Base-by-base conservation (phyloP, 768 basidiomycete species). In the Hygrocybe punicea region DNA sequence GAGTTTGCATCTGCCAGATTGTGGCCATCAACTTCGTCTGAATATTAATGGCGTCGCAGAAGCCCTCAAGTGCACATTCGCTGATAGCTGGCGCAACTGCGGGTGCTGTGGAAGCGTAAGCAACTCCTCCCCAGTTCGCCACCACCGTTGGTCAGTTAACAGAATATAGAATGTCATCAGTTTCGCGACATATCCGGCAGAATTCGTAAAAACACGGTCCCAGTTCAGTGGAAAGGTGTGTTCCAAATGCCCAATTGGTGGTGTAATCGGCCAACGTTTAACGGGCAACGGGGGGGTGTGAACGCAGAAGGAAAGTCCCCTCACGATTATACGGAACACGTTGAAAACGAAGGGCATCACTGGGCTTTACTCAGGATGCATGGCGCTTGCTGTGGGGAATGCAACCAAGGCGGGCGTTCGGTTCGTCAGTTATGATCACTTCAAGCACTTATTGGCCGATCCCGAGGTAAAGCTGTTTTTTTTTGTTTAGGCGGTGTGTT, bases 361-460 rank as follows among this genome's bases (percentile, higher is more conserved):
- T 0, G 97, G 96, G 1, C 79, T 99, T n/a, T 99, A 99, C 63
- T 91, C 93, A 1, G 94, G 95, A 67, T 93, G 90, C 65, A 83
- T 81, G 17, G 96, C 97, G 0, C 80, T 98, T 14, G 83, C 98
- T 5, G 78, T 93, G 13, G 97, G 96, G 11, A 98, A 98, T 69
- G 82, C 95, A 0, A 68, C 84, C 62, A 99, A 99, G 76, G 97
- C 97, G 1, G 97, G 95, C 3, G 95, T 99, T 36, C 81, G 97
- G 42, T 99, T 99, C 71, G 82, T 97, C 56, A 89, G 86, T 62
- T 99, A 99, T 73, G 95, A 98, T 68, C 81, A 87, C 67, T 95
- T 94, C 77, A 98, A 98, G 75, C 73, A 77, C 25, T 71, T 85
- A 64, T 69, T 99, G 45, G 90, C 89, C 44, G 93, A 98, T 70